These are phyloP conservation scores for Saturnispora saitoi DNA, from an alignment of 805 yeast species.

Conservation along the genomic window DNA sequence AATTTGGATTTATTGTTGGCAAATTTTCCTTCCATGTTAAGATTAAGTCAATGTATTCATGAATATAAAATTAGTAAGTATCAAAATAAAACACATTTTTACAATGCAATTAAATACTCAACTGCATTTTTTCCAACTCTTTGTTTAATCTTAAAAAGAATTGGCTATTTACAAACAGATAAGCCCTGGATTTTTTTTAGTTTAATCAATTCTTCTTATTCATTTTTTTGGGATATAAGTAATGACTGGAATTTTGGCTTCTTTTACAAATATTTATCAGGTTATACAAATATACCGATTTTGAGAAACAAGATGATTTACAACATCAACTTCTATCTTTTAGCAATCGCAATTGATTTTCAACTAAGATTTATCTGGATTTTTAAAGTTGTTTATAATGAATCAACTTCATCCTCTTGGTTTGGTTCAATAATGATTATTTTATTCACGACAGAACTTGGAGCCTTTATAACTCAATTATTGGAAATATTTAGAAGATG, in stretches of 20 bases:
- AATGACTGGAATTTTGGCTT: constrained; percentile 80
- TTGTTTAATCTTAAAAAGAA: constrained; percentile 23
- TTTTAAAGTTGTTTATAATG: constrained; percentile 32
- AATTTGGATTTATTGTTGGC: constrained; percentile 26
- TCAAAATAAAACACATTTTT: constrained; percentile 45
- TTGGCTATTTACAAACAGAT: constrained; percentile 23
- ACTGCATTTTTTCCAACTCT: constrained; percentile 51
- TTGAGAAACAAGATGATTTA: constrained; percentile 28
- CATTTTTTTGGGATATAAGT: constrained; percentile 82
- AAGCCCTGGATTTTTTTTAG: constrained; percentile 37
- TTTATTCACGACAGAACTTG: constrained; percentile 39
- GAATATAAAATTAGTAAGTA: constrained; percentile 49
- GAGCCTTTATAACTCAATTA: constrained; percentile 58
- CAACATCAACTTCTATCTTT: constrained; percentile 37
- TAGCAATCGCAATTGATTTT: constrained; percentile 54
- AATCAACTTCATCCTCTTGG: neutral
- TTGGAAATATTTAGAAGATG: constrained; percentile 78
- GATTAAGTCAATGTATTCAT: constrained; percentile 72
- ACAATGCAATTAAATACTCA: constrained; percentile 69
- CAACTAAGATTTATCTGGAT: constrained; percentile 72
- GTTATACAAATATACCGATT: constrained; percentile 14
- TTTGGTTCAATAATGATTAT: constrained; percentile 18
- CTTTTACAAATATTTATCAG: constrained; percentile 29
- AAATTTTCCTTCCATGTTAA: constrained; percentile 56
- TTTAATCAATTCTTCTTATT: constrained; percentile 61